These are phyloP conservation scores for Globisporangium yorkense DNA, from an alignment of 352 stramenopile genomes.

Conservation along the genomic window DNA sequence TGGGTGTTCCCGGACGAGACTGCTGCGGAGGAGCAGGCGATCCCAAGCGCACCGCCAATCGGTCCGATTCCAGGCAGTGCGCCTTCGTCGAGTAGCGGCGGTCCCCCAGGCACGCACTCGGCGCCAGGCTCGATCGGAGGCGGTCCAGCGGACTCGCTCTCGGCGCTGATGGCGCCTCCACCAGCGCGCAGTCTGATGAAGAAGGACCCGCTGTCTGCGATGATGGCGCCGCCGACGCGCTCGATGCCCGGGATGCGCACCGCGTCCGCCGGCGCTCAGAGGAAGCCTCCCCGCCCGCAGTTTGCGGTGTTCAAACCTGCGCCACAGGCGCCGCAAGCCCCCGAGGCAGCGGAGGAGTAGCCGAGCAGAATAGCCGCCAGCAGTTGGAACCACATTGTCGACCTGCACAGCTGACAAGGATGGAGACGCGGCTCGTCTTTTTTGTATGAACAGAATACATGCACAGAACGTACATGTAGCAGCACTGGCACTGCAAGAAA, in stretches of 20 bases:
- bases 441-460: not conserved
- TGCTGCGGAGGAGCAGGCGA: conserved; percentile 45
- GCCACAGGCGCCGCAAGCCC: conserved; percentile 9
- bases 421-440: not conserved
- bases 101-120: conserved; percentile 44
- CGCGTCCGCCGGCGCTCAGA: conserved; percentile 22
- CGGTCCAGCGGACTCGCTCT: conserved; percentile 46
- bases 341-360: conserved; percentile 17
- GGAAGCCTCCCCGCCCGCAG: conserved; percentile 66
- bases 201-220: conserved; percentile 75
- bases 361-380: not conserved
- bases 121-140: conserved; percentile 62
- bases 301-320: conserved; percentile 85
- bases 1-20: conserved; percentile 85
- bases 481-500: too few relatives aligned
- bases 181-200: conserved; percentile 67
- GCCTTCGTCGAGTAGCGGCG: conserved; percentile 24
- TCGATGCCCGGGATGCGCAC: conserved; percentile 29
- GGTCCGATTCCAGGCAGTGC: conserved; percentile 53
- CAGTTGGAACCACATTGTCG: not conserved
- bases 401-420: not conserved
- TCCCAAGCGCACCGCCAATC: conserved; percentile 66
- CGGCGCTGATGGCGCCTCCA: conserved; percentile 78
- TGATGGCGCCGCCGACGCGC: conserved; percentile 78
- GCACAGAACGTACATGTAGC: not conserved